Evolutionary conservation across 1,284 basidiomycete species (phyloP), one percentile per base, ranked within the genome.

Genomic region (Cryptococcus sp.): DNA sequence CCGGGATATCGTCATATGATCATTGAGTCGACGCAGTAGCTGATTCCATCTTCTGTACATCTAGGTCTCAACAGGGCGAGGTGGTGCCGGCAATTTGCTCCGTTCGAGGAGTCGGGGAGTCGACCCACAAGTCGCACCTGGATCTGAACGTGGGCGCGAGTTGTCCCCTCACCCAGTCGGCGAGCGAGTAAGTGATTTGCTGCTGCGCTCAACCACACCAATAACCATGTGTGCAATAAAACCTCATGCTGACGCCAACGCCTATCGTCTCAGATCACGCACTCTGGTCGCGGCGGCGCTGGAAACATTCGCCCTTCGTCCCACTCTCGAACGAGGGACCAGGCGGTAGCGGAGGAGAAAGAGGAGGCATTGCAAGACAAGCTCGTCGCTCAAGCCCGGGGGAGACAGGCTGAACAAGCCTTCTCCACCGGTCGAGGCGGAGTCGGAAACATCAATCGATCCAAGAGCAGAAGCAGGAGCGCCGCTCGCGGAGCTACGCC

Each of bases 211-310:
- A 10, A 10, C 10, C 30, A 8, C 30, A 35, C 2, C 30, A 10
- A 10, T 2, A 35, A 3, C 30, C 10, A 3, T 35, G 4, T 13
- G 30, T 13, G 10, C 8, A 10, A 35, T 10, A 8, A 10, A 30
- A n/a, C n/a, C n/a, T n/a, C n/a, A 35, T 8, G 10, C 8, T 35
- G 2, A 5, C 8, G 30, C 30, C 10, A 13, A 35, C 30, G 13
- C 30, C 13, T 35, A 8, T 38, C 25, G 15, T 45, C 16, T 7
- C 54, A 76, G 76, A 62, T 73, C n/a, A 72, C 66, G 20, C 76
- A 74, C 64, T 69, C 76, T 11, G 78, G 78, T 46, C 75, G 78
- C 53, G 78, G 78, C 19, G 78, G 78, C 41, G 68, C 71, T n/a
- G 78, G 77, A 30, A 79, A 79, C 67, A 73, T 77, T 50, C 69